These are phyloP conservation scores for Escallonia herrerae DNA, from an alignment of 129 eudicot genomes.

Conservation along the genomic window DNA sequence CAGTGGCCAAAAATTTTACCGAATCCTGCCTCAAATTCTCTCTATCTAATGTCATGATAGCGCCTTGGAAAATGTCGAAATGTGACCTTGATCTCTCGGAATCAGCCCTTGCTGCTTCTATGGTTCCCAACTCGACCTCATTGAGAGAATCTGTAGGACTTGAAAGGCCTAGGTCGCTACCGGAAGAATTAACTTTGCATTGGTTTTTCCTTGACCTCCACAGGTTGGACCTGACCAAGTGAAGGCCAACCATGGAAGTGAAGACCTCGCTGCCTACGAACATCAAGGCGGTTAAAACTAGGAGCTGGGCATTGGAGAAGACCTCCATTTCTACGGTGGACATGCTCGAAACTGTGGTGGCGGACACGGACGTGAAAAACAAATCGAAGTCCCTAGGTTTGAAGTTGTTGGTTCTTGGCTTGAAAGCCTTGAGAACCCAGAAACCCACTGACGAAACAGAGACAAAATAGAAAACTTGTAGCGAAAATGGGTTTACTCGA, in stretches of 20 bases:
- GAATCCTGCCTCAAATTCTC: constrained; percentile 34
- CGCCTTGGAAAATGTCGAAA: constrained; percentile 2
- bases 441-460: constrained; percentile 43
- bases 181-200: constrained; percentile 13
- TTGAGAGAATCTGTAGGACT: not conserved
- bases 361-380: constrained; percentile 51
- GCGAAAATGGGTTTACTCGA: constrained; percentile 10
- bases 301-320: constrained; percentile 42
- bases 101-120: constrained; percentile 5
- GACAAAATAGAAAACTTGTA: constrained; percentile 35
- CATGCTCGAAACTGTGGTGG: constrained; percentile 55
- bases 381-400: constrained; percentile 31
- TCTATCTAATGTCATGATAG: not conserved
- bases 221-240: constrained; percentile 9
- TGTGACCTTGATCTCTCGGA: constrained; percentile 26
- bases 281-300: constrained; percentile 35
- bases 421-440: constrained; percentile 26
- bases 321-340: constrained; percentile 54
- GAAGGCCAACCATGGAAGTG: constrained; percentile 39
- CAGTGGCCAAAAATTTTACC: constrained; percentile 36
- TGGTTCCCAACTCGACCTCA: constrained; percentile 17
- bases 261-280: constrained; percentile 43
- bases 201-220: not conserved
- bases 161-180: constrained; percentile 17
- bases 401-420: constrained; percentile 30